Evolutionary conservation across 805 yeast genomes (phyloP).

Genomic region (Myxozyma monticola): DNA sequence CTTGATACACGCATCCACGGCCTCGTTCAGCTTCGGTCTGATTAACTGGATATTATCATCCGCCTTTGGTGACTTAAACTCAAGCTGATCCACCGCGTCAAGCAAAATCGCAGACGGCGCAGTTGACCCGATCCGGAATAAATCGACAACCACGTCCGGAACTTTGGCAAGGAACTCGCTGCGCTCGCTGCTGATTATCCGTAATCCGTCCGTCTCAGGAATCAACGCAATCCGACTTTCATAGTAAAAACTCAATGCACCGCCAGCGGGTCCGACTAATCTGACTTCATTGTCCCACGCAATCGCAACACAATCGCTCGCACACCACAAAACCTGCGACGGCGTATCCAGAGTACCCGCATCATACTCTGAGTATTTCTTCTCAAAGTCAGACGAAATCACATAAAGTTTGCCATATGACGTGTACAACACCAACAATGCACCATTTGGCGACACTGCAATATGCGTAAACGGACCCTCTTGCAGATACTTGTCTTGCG

Average conservation of each 20-base stretch:
- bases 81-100: conserved; percentile 71
- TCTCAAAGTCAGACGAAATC: conserved; percentile 49
- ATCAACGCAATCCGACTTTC: conserved; percentile 46
- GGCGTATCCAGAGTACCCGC: conserved; percentile 40
- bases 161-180: conserved; percentile 69
- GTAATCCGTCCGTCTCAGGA: conserved; percentile 70
- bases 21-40: conserved; percentile 52
- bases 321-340: conserved; percentile 75
- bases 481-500: conserved; percentile 44
- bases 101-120: conserved; percentile 78
- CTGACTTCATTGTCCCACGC: conserved; percentile 61
- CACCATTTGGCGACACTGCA: conserved; percentile 54
- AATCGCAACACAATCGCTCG: conserved; percentile 73
- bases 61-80: conserved; percentile 72
- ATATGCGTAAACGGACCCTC: conserved; percentile 52
- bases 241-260: conserved; percentile 38
- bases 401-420: conserved; percentile 51
- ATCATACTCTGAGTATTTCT: conserved; percentile 47
- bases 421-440: conserved; percentile 55
- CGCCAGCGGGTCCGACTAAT: conserved; percentile 68
- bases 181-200: conserved; percentile 57
- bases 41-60: conserved; percentile 68
- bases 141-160: conserved; percentile 52
- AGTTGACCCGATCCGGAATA: conserved; percentile 81
- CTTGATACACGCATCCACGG: conserved; percentile 67